Base-by-base conservation (phyloP, 2,329 filamentous ascomycete genomes). In the Exophiala mesophila region DNA sequence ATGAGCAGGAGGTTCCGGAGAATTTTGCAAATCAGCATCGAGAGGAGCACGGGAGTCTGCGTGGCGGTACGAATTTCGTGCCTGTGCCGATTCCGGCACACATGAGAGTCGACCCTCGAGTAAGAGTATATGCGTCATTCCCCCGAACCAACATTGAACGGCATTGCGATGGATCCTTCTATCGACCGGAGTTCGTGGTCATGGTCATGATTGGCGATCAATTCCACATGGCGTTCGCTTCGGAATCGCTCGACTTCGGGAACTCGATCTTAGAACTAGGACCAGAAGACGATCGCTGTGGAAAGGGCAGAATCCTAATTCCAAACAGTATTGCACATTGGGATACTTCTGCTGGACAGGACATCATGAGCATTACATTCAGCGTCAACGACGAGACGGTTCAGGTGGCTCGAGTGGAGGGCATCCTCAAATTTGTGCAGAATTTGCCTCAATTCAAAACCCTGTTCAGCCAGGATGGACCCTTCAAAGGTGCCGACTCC, bases 261-360 rank as follows among this genome's bases (percentile, higher is more conserved):
- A 48, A 42, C n/a, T 37, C 49, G 13, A 40, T 54, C 17, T 18
- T 49, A 18, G 45, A 52, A 35, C 45, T 50, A 9, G 49, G 47
- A 16, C 35, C 44, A 8, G 39, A 46, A 3, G 48, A 47, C 30
- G 48, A 52, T 32, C 50, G 46, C 7, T 57, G 55, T 26, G 49
- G 36, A 17, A 42, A 52, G 20, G 47, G 52, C 6, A 45, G 50
- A 18, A 55, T 57, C 28, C 39, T 56, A 15, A 56, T 54, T 17
- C 48, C 54, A 16, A 55, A 55, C 40, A 55, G 54, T 36, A 48
- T 57, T 16, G 47, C 50, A n/a, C 44, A 52, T n/a, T 56, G 54
- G 55, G 49, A 56, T 24, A 46, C 42, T 5, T 42, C 26, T 19
- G 10, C 35, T 31, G 41, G 47, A 13, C 44, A 44, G 38, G 54